These are phyloP conservation scores for Kwoniella mangroviensis DNA, from an alignment of 768 basidiomycete genomes.

Conservation along the genomic window DNA sequence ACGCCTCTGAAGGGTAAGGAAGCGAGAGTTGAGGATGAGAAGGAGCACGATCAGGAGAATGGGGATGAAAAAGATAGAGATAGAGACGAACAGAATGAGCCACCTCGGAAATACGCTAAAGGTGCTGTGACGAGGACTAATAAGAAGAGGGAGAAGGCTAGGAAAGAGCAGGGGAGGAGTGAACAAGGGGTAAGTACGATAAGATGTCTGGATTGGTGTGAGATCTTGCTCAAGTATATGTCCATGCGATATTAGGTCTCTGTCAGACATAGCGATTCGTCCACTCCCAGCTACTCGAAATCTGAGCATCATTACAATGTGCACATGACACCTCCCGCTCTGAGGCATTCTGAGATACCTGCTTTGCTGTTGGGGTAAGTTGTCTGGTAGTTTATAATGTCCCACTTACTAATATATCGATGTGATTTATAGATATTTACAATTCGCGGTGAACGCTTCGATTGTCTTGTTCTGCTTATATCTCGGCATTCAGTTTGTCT, in stretches of 20 bases:
- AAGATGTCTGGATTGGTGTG: no score
- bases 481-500: constrained; percentile 80
- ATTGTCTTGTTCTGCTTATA: constrained; percentile 83
- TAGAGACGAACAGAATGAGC: constrained; percentile 4
- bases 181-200: constrained; percentile 25
- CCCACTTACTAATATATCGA: background rate
- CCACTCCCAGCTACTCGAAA: constrained; percentile 15
- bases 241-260: background rate
- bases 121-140: constrained; percentile 38
- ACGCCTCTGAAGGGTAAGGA: constrained; percentile 17
- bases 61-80: background rate
- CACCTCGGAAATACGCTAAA: constrained; percentile 30
- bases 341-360: constrained; percentile 62
- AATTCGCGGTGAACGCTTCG: constrained; percentile 90
- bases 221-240: background rate
- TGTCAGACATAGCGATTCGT: constrained; percentile 24
- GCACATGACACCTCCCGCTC: constrained; percentile 44
- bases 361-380: constrained; percentile 84
- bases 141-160: constrained; percentile 39
- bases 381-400: background rate
- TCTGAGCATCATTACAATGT: constrained; percentile 50
- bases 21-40: constrained; percentile 18
- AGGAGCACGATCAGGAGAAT: constrained; percentile 15
- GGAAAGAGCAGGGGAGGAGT: constrained; percentile 14
- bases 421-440: constrained; percentile 72